phyloP scores from a whole-genome alignment of 495 filamentous ascomycete species.

The Talaromyces proteolyticus region DNA sequence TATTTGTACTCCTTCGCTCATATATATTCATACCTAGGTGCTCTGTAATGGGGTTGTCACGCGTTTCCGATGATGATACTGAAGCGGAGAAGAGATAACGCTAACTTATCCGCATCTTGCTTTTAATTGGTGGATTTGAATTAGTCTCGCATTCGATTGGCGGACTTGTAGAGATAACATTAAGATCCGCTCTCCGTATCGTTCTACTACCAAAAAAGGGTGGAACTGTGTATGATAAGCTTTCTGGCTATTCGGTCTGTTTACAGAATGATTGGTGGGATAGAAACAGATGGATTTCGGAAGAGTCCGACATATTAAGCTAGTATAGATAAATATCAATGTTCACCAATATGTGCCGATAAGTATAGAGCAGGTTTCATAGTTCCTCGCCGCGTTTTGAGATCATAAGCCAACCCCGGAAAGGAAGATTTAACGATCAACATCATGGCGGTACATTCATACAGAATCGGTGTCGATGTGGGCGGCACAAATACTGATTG shows the following conservation, averaged over 20 bases:
- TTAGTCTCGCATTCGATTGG: background rate
- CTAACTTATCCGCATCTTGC: background rate
- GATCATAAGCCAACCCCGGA: slow-evolving; percentile 1
- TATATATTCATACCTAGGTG: background rate
- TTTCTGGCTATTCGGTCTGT: background rate
- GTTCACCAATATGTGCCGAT: background rate
- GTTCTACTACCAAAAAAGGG: background rate
- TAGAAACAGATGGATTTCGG: background rate
- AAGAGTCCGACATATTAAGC: background rate
- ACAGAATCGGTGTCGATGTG: slow-evolving; percentile 18
- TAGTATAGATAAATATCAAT: slow-evolving; percentile 2
- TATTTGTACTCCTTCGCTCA: no score
- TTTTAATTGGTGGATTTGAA: slow-evolving; percentile 6
- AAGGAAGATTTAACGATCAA: background rate
- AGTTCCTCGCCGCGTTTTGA: background rate
- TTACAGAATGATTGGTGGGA: slow-evolving; percentile 2
- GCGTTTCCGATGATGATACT: background rate
- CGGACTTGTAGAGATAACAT: slow-evolving; percentile 1
- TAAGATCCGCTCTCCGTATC: background rate
- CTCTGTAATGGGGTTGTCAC: background rate
- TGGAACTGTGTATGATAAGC: background rate
- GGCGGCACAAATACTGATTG: slow-evolving; percentile 57
- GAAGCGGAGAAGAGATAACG: slow-evolving; percentile 1
- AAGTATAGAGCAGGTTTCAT: background rate
- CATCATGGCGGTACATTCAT: slow-evolving; percentile 1